These are phyloP conservation scores for Yarrowia osloensis DNA, from an alignment of 805 yeast genomes.

Conservation along the genomic window DNA sequence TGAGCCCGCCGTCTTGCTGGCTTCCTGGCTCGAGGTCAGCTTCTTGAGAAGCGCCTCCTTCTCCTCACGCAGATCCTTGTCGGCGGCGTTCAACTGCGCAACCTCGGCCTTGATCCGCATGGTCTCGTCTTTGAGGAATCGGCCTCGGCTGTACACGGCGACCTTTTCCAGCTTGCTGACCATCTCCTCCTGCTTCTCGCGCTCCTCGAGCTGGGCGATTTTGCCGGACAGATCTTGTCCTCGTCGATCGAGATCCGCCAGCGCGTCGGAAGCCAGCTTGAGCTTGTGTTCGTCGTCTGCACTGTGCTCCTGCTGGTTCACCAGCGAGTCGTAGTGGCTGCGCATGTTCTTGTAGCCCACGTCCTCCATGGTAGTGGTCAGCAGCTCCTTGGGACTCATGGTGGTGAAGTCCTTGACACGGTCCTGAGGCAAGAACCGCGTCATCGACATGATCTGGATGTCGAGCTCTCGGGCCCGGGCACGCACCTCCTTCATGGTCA, in stretches of 20 bases:
- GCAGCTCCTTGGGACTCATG: slow-evolving; percentile 69
- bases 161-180: not conserved
- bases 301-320: slow-evolving; percentile 51
- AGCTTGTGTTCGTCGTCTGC: slow-evolving; percentile 44
- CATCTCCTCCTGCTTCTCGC: slow-evolving; percentile 1
- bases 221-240: slow-evolving; percentile 37
- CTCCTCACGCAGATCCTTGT: not conserved
- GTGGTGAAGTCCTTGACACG: slow-evolving; percentile 90
- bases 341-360: slow-evolving; percentile 63
- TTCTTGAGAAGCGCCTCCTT: not conserved
- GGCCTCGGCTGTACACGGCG: not conserved
- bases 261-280: slow-evolving; percentile 29
- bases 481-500: slow-evolving; percentile 47
- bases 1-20: no score
- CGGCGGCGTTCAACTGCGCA: not conserved
- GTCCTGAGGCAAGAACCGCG: slow-evolving; percentile 95
- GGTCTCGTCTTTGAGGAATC: not conserved
- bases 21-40: not conserved
- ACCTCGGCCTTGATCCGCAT: not conserved
- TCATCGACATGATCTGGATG: slow-evolving; percentile 85
- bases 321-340: slow-evolving; percentile 58
- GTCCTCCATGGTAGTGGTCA: slow-evolving; percentile 79
- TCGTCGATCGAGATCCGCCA: slow-evolving; percentile 32
- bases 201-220: slow-evolving; percentile 38
- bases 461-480: slow-evolving; percentile 53